Percentiles rank a stretch among this genome's conserved stretches.
phyloP scores from a whole-genome alignment of 495 filamentous ascomycete genomes.

The Talaromyces nanjingensis region DNA sequence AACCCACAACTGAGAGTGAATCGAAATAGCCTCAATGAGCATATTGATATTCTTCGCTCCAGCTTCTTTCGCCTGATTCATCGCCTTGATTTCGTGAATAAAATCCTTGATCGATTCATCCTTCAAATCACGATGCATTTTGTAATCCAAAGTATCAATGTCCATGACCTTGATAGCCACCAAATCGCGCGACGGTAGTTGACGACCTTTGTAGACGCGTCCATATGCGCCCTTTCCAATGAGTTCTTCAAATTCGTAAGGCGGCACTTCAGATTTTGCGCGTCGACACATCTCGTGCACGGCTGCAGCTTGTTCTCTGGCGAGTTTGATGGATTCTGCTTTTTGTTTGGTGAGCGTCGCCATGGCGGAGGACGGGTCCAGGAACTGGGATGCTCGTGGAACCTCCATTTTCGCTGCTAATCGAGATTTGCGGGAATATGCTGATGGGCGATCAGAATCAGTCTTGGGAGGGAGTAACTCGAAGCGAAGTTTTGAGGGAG shows the following conservation, averaged over 20 bases:
- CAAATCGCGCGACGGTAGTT: slow-evolving; percentile 51
- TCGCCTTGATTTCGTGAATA: slow-evolving; percentile 79
- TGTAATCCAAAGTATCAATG: slow-evolving; percentile 79
- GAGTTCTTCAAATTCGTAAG: slow-evolving; percentile 78
- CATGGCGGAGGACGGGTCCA: slow-evolving; percentile 41
- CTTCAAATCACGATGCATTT: slow-evolving; percentile 56
- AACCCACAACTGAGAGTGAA: slow-evolving; percentile 89
- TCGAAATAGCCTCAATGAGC: slow-evolving; percentile 77
- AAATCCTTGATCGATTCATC: slow-evolving; percentile 80
- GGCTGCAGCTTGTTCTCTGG: slow-evolving; percentile 40
- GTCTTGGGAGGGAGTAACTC: not conserved
- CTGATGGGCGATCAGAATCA: not conserved
- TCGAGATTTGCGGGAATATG: not conserved
- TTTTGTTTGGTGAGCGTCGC: slow-evolving; percentile 44
- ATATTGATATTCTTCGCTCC: slow-evolving; percentile 88
- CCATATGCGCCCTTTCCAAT: slow-evolving; percentile 96
- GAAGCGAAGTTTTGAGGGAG: not conserved
- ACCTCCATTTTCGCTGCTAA: slow-evolving; percentile 20
- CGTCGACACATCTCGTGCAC: slow-evolving; percentile 43
- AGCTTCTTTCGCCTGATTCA: slow-evolving; percentile 75
- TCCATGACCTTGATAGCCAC: slow-evolving; percentile 96
- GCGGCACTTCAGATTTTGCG: slow-evolving; percentile 40
- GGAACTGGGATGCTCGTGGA: slow-evolving; percentile 25
- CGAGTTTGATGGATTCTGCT: slow-evolving; percentile 40
- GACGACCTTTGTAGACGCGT: slow-evolving; percentile 76